Base-by-base conservation (phyloP, 1,139 yeast genomes). In the Zhuliangozyma parablackwelliae region DNA sequence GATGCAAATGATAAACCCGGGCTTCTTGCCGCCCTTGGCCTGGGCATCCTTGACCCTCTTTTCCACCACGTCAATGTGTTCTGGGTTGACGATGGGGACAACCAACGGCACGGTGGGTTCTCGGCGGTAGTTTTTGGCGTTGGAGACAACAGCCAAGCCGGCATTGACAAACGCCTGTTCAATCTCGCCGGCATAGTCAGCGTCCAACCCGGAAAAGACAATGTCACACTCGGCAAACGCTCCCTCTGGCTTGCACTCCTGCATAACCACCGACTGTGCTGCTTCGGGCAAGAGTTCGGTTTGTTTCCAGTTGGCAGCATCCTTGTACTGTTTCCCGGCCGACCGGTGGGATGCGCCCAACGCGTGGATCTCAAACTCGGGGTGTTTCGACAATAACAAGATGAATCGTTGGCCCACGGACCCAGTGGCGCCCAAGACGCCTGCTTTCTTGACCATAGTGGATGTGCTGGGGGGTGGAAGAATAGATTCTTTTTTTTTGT, bases 341-440 rank as follows among this genome's bases (percentile, higher is more conserved):
- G 97, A 88, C 57, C 97, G 80, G 26, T 87, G 58, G 20, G 97
- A 88, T 6, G 99, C 99, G 45, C 98, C 98, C 44, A 92, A 72
- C 6, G 80, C 94, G 42, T 78, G 75, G 39, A 92, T 65, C 59
- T 87, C 89, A 54, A 94, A 89, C 45, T 88, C 88, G 26, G 97
- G 97, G 58, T 92, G 97, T 45, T 85, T 68, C 2, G 90, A 78
- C 47, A 92, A 73, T 38, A 92, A 72, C 39, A 90, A 72, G 46
- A 92, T 90, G 59, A 92, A 92, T 53, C 98, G 77, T 65, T 92
- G 99, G 38, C 99, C 99, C 32, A 92, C 99, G 30, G 96, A 83
- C 35, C 97, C 98, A 20, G 97, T 90, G 50, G 97, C 97, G 37
- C 98, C 98, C 47, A 92, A 72, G 51, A 92, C 96, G 67, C 98